phyloP scores from a whole-genome alignment of 768 basidiomycete genomes.

The Candolleomyces eurysporus region DNA sequence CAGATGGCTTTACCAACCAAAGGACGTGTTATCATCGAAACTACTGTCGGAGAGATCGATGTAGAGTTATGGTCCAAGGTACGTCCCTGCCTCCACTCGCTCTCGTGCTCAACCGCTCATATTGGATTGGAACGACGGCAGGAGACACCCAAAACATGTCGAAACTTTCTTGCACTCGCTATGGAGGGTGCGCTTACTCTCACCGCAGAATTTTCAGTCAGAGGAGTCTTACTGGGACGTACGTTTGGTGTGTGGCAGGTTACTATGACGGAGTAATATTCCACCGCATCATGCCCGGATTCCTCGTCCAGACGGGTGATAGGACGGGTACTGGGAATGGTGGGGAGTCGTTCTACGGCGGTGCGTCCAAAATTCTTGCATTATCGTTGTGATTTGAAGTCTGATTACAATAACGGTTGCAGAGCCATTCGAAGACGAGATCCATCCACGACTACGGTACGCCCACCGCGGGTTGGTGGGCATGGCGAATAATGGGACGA shows the following conservation, averaged over 20 bases:
- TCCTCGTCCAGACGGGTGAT: constrained; percentile 95
- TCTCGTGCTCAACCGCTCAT: background rate
- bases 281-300: constrained; percentile 87
- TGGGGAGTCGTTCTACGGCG: constrained; percentile 95
- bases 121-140: constrained; percentile 23
- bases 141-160: constrained; percentile 94
- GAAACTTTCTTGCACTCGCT: constrained; percentile 85
- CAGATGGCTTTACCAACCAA: constrained; percentile 81
- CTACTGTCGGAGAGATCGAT: constrained; percentile 84
- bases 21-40: constrained; percentile 85
- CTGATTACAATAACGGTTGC: background rate
- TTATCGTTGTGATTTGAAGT: background rate
- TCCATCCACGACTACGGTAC: constrained; percentile 88
- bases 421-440: constrained; percentile 95
- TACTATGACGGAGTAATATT: constrained; percentile 97
- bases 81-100: constrained; percentile 4
- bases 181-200: constrained; percentile 74
- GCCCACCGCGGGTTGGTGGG: constrained; percentile 87
- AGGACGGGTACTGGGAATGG: constrained; percentile 87
- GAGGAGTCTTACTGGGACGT: constrained; percentile 9
- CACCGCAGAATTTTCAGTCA: constrained; percentile 8
- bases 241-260: constrained; percentile 46
- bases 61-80: constrained; percentile 95
- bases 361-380: constrained; percentile 28
- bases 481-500: constrained; percentile 89